phyloP scores from a whole-genome alignment of 352 stramenopile species.

The Globisporangium barbulae region DNA sequence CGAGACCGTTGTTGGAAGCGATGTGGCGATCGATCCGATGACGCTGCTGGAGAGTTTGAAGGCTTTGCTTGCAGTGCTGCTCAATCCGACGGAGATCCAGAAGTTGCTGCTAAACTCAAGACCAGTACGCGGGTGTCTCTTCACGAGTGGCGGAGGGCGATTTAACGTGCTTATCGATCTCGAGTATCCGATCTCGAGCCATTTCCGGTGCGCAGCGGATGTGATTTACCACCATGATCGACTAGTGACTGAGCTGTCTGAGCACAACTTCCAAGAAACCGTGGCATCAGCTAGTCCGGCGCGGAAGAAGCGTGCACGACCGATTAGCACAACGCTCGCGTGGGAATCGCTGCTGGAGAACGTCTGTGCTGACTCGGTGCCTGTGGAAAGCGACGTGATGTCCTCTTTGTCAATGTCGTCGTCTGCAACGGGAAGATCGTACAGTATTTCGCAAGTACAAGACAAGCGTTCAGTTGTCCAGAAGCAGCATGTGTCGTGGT shows the following conservation, averaged over 20 bases:
- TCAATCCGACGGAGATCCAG: conserved; percentile 43
- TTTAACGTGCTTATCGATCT: conserved; percentile 25
- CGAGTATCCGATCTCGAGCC: conserved; percentile 37
- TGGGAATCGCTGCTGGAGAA: conserved; percentile 49
- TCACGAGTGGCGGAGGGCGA: conserved; percentile 4
- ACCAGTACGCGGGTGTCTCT: conserved; percentile 13
- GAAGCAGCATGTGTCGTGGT: conserved; percentile 38
- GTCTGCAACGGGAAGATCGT: not conserved
- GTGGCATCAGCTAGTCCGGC: not conserved
- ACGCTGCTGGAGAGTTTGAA: conserved; percentile 42
- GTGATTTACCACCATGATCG: conserved; percentile 55
- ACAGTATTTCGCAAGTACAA: conserved; percentile 17
- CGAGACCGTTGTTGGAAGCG: conserved; percentile 16
- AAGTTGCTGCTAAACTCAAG: conserved; percentile 39
- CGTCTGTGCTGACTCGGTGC: conserved; percentile 27
- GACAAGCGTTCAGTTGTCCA: conserved; percentile 23
- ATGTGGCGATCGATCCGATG: conserved; percentile 29
- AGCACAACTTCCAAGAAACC: conserved; percentile 5
- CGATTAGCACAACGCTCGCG: conserved; percentile 24
- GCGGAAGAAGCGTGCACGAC: conserved; percentile 17
- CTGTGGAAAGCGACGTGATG: conserved; percentile 19
- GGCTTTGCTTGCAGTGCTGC: conserved; percentile 33
- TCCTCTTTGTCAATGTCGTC: conserved; percentile 25
- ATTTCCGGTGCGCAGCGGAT: conserved; percentile 51
- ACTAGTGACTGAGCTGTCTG: conserved; percentile 28